These are phyloP conservation scores for Actinomucor elegans DNA, from an alignment of 371 early-diverging fungal genomes.

Conservation along the genomic window DNA sequence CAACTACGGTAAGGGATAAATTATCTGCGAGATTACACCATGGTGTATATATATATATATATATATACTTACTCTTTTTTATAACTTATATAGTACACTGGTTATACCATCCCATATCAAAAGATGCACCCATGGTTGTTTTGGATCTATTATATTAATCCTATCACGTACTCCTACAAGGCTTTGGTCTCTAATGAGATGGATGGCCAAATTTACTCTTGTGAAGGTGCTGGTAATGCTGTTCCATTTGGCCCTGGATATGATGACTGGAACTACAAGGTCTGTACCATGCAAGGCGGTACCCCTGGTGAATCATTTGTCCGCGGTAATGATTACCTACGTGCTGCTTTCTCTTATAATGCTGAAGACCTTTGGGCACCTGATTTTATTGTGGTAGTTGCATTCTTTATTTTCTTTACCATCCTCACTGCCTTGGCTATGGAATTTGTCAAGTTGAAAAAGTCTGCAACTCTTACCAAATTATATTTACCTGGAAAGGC, in stretches of 20 bases:
- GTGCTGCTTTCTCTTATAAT: constrained; percentile 49
- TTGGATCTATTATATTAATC: constrained; percentile 77
- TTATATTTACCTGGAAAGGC: constrained; percentile 45
- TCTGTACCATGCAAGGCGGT: constrained; percentile 63
- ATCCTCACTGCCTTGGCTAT: constrained; percentile 39
- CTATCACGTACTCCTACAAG: constrained; percentile 70
- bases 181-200: constrained; percentile 76
- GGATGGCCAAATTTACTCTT: constrained; percentile 57
- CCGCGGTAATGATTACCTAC: constrained; percentile 63
- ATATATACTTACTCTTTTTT: too few species aligned
- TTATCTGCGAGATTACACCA: too few species aligned
- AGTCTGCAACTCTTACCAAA: constrained; percentile 48
- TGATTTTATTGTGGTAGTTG: constrained; percentile 37
- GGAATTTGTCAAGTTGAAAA: constrained; percentile 48
- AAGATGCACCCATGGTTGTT: constrained; percentile 71
- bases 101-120: constrained; percentile 63
- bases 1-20: too few species aligned
- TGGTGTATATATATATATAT: too few species aligned
- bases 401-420: constrained; percentile 55
- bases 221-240: constrained; percentile 41
- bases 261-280: constrained; percentile 53
- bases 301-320: constrained; percentile 52
- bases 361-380: constrained; percentile 34
- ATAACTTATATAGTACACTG: too few species aligned
- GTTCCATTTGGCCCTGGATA: constrained; percentile 64